Evolutionary conservation across 2,329 filamentous ascomycete species (phyloP).

Genomic region (Aspergillus ochraceoroseus): DNA sequence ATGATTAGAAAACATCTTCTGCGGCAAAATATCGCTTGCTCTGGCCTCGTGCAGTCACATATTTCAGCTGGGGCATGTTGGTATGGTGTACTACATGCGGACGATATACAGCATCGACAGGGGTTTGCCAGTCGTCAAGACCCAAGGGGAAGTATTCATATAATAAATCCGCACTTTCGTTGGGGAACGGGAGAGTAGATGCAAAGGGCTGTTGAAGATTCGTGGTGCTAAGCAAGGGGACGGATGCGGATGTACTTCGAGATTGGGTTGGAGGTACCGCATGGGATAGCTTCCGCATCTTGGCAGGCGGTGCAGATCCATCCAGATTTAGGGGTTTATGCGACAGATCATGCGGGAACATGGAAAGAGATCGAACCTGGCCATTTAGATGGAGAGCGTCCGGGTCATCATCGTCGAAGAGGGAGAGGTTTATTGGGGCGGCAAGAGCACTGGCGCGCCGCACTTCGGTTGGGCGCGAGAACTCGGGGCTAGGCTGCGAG

Average conservation of each 20-base stretch:
- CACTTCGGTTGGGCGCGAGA: constrained; percentile 40
- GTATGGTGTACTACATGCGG: constrained; percentile 94
- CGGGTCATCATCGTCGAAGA: constrained; percentile 55
- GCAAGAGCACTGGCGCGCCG: constrained; percentile 36
- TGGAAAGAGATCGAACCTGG: constrained; percentile 17
- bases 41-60: constrained; percentile 60
- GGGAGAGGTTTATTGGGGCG: constrained; percentile 52
- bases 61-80: constrained; percentile 63
- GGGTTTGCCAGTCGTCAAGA: constrained; percentile 85
- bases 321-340: constrained; percentile 29
- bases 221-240: constrained; percentile 32
- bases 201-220: constrained; percentile 48
- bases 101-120: constrained; percentile 82
- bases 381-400: constrained; percentile 33
- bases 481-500: constrained; percentile 52
- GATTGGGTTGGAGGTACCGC: constrained; percentile 27
- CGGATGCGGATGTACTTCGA: constrained; percentile 29
- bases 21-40: constrained; percentile 69
- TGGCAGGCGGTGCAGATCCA: constrained; percentile 34
- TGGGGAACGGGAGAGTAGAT: constrained; percentile 48
- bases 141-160: constrained; percentile 95
- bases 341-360: constrained; percentile 26
- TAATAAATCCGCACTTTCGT: constrained; percentile 72
- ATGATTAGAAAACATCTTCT: constrained; percentile 48
- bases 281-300: constrained; percentile 39